Conservation (phyloP, 176 grass and related monocot genomes). For the Musa acuminata region DNA sequence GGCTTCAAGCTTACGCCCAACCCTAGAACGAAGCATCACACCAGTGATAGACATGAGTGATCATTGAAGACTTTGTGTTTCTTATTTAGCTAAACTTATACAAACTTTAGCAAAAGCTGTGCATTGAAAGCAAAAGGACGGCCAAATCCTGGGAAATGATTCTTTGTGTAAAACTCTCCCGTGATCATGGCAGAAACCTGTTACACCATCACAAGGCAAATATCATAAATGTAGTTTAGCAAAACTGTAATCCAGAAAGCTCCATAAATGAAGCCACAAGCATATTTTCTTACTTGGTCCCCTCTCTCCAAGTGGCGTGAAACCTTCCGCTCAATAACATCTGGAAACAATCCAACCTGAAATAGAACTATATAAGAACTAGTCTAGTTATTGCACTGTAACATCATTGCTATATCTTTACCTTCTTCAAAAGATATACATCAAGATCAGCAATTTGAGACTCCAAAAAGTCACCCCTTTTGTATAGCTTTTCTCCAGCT, state of each 20-base stretch:
- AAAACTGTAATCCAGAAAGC: background rate
- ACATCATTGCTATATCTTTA: slow-evolving; percentile 23
- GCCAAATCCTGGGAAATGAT: slow-evolving; percentile 92
- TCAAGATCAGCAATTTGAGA: slow-evolving; percentile 46
- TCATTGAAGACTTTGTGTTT: background rate
- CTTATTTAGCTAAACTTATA: background rate
- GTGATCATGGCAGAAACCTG: slow-evolving; percentile 90
- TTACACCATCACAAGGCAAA: slow-evolving; percentile 1
- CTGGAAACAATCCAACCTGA: slow-evolving; percentile 89
- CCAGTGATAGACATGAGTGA: background rate
- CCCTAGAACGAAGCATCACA: slow-evolving; percentile 29
- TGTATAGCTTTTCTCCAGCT: slow-evolving; percentile 62
- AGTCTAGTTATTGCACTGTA: slow-evolving; percentile 10
- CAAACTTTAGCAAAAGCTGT: slow-evolving; percentile 69
- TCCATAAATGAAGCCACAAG: background rate
- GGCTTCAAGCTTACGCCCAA: slow-evolving; percentile 70
- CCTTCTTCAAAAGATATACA: slow-evolving; percentile 83
- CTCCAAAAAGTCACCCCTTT: slow-evolving; percentile 60
- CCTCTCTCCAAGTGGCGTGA: slow-evolving; percentile 61
- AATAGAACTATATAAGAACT: slow-evolving; percentile 40
- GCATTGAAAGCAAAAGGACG: slow-evolving; percentile 75
- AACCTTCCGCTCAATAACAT: slow-evolving; percentile 82
- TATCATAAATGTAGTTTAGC: slow-evolving; percentile 8
- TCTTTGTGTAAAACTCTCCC: slow-evolving; percentile 82
- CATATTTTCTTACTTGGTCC: slow-evolving; percentile 36